These are phyloP conservation scores for Psilocybe sp. DNA, from an alignment of 768 basidiomycete species.

Conservation along the genomic window DNA sequence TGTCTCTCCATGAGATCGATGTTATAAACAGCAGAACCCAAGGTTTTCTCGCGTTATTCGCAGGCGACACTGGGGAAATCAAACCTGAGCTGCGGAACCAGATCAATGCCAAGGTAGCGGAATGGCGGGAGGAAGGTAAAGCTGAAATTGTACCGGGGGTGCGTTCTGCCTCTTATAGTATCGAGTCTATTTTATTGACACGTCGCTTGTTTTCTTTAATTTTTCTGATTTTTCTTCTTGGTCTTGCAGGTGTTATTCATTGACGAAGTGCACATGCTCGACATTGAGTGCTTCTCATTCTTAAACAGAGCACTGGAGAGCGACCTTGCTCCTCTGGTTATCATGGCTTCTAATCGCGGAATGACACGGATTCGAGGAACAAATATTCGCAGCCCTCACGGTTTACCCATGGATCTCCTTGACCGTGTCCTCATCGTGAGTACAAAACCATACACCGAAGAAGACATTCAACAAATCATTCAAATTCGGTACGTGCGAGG, in stretches of 20 bases:
- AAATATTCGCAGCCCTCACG: conserved; percentile 91
- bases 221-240: background rate
- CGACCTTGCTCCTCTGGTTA: conserved; percentile 90
- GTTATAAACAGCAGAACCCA: conserved; percentile 99
- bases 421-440: conserved; percentile 96
- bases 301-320: conserved; percentile 94
- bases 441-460: conserved; percentile 79
- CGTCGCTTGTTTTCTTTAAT: conserved; percentile 4
- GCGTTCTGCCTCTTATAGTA: conserved; percentile 23
- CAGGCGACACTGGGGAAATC: conserved; percentile 98
- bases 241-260: conserved; percentile 85
- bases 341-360: conserved; percentile 97
- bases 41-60: conserved; percentile 93
- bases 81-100: conserved; percentile 95
- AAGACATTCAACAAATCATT: conserved; percentile 89
- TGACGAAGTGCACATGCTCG: conserved; percentile 99
- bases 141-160: conserved; percentile 97
- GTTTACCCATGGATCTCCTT: conserved; percentile 90
- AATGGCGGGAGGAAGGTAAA: conserved; percentile 99
- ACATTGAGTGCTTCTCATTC: conserved; percentile 99
- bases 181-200: conserved; percentile 2
- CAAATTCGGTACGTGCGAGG: conserved; percentile 67
- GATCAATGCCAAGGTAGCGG: conserved; percentile 94
- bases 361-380: conserved; percentile 95
- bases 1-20: conserved; percentile 97